These are phyloP conservation scores for Hemisphaericaspora xylanilytica DNA, from an alignment of 1,139 yeast species.

Conservation along the genomic window DNA sequence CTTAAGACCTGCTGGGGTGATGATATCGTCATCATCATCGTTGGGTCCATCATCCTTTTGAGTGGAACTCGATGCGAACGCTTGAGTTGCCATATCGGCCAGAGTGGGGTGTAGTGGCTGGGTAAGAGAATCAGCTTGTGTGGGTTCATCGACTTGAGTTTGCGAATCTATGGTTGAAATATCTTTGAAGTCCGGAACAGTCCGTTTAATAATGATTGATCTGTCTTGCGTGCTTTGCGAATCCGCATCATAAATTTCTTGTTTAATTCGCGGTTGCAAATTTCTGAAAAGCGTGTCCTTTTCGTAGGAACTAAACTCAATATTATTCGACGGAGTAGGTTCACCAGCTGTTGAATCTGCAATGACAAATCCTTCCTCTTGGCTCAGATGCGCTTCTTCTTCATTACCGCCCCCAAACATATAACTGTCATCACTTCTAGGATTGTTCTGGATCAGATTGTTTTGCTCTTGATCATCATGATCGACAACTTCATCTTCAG, in stretches of 20 bases:
- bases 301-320: slow-evolving; percentile 1
- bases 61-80: not conserved
- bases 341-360: not conserved
- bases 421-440: slow-evolving; percentile 32
- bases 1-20: slow-evolving; percentile 27
- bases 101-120: slow-evolving; percentile 21
- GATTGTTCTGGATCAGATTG: slow-evolving; percentile 10
- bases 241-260: slow-evolving; percentile 5
- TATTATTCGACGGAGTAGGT: not conserved
- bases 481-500: slow-evolving; percentile 12
- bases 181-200: slow-evolving; percentile 18
- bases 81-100: slow-evolving; percentile 15
- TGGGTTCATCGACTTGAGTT: slow-evolving; percentile 15
- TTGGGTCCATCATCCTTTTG: slow-evolving; percentile 6
- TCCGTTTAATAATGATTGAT: slow-evolving; percentile 3
- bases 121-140: slow-evolving; percentile 19
- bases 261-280: slow-evolving; percentile 24
- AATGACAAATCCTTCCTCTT: slow-evolving; percentile 1
- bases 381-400: slow-evolving; percentile 1
- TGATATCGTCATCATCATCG: slow-evolving; percentile 27
- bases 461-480: slow-evolving; percentile 17
- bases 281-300: slow-evolving; percentile 28
- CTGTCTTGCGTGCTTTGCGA: slow-evolving; percentile 4
- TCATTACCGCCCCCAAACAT: slow-evolving; percentile 31
- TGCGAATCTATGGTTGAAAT: slow-evolving; percentile 1